A percentile compares a stretch with the other conserved stretches of the same genome.
phyloP scores from a whole-genome alignment of 371 early-diverging fungal species.

The Rhizopus microsporus region DNA sequence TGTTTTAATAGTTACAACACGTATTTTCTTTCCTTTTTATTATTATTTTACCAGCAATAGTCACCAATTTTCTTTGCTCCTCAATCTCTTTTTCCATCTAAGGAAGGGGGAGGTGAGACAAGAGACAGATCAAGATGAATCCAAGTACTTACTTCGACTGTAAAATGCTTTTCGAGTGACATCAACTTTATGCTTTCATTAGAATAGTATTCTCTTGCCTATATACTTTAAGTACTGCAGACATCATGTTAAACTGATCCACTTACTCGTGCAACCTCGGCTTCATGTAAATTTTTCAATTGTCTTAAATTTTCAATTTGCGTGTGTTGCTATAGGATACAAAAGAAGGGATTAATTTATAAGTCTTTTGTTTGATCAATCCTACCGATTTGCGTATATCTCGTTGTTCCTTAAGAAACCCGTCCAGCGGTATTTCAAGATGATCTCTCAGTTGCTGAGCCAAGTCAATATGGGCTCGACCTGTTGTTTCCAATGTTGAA shows the following conservation, averaged over 20 bases:
- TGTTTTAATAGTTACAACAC: constrained; percentile 8
- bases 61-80: constrained; percentile 25
- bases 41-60: constrained; percentile 24
- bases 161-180: constrained; percentile 15
- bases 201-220: constrained; percentile 32
- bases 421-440: constrained; percentile 40
- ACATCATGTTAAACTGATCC: constrained; percentile 3
- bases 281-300: constrained; percentile 38
- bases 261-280: constrained; percentile 44
- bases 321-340: constrained; percentile 34
- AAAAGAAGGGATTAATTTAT: neutral
- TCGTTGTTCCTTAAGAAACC: constrained; percentile 44
- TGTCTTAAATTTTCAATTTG: constrained; percentile 47
- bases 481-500: constrained; percentile 46
- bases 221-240: neutral
- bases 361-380: neutral
- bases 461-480: constrained; percentile 49
- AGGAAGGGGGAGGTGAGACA: neutral
- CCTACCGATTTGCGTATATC: constrained; percentile 37
- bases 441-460: constrained; percentile 45
- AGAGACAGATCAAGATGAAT: too few relatives aligned
- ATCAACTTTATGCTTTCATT: constrained; percentile 21
- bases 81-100: constrained; percentile 39
- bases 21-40: neutral
- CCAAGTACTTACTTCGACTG: constrained; percentile 5